Base-by-base conservation (phyloP, 2,329 filamentous ascomycete species). In the Xylariaceae sp. region DNA sequence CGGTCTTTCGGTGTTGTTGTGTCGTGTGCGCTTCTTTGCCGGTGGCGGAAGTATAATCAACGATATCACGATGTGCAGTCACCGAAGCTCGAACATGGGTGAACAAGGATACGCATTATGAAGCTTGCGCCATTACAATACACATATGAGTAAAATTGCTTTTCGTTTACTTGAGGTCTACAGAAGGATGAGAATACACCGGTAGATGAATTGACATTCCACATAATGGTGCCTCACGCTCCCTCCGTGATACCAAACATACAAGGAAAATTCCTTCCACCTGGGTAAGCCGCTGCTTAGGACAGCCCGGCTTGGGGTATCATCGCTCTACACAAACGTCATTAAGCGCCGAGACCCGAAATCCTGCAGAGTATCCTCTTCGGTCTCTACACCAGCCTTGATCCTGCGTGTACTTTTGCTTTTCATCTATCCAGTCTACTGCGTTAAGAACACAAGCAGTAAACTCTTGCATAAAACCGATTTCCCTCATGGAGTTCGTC, bases 251-350 rank as follows among this genome's bases (percentile, higher is more conserved):
- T n/a, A 43, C 16, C 22, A 47, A 16, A n/a, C 40, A 16, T 16
- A 46, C 41, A 30, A 13, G 16, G 22, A 18, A 15, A 29, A 16
- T 47, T 18, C 5, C 37, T 37, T 42, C 36, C 42, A 40, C 47
- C 43, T 39, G 37, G 13, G 41, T 47, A 37, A 12, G 5, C 47
- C 37, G 16, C 43, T 40, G 18, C 43, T 10, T 16, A 30, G 8
- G 39, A 19, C 12, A 44, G 26, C 30, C 8, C 2, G 34, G 29
- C 43, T 45, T 26, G 40, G 42, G 51, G 34, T 49, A 51, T 49
- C 43, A 32, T 42, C 47, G 29, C 36, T 51, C 42, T 47, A 46
- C 46, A 34, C 26, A 44, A 39, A 29, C 18, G 29, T 54, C 13
- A n/a, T 39, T 21, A 7, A n/a, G 30, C 34, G 19, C 37, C 22